Base-by-base conservation (phyloP, 2,329 filamentous ascomycete genomes). In the Endocalyx cinctus region DNA sequence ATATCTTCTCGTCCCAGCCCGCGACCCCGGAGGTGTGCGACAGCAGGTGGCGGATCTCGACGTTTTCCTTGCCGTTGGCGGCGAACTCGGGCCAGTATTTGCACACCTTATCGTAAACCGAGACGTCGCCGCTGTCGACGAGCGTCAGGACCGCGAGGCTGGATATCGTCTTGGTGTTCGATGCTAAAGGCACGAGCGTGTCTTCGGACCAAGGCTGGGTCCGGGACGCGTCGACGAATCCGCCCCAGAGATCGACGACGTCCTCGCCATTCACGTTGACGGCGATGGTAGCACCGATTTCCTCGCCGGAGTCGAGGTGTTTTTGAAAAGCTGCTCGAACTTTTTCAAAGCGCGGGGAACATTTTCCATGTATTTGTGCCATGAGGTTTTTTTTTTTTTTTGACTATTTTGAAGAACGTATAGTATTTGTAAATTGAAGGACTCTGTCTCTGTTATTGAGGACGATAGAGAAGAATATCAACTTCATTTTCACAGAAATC, bases 81-180 rank as follows among this genome's bases (percentile, higher is more conserved):
- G 50, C 57, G 35, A 68, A 67, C 29, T 66, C 65, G 7, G 65
- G 65, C 65, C 65, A 69, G 51, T 66, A 60, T 17, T 58, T 51
- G 3, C 54, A 41, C 7, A 67, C 60, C 5, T 55, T 56, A 16
- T 54, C 62, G 33, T 57, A 37, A 4, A 56, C 48, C 25, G 58
- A 50, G 6, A 69, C 40, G 2, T 50, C 41, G n/a, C 60, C 61
- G 12, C 60, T 53, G 30, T 64, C 58, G 29, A 60, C 47, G 6
- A 65, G 58, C 29, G 63, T 42, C n/a, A 65, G 46, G 2, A 54
- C 50, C 0, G 63, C 59, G 8, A 67, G 47, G 7, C 48, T 51
- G 15, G 52, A 55, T 25, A 66, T 36, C 2, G 50, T 53, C 39
- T 67, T 68, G 14, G 59, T 59, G 25, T 44, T 51, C 5, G 63